Conservation (phyloP, 768 basidiomycete genomes). For the Xanthoconium purpureum region DNA sequence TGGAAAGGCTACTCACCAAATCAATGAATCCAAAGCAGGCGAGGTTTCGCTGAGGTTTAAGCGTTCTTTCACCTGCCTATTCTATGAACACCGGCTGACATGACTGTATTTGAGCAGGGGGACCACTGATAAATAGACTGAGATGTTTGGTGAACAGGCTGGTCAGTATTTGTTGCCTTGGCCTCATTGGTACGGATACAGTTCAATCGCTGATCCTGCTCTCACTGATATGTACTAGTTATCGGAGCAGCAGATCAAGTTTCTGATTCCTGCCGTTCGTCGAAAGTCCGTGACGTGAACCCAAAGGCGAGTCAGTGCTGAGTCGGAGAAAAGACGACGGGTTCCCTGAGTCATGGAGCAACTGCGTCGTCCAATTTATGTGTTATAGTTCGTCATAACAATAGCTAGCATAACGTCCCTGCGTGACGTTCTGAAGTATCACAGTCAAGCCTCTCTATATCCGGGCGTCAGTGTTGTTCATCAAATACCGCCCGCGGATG, state of each 20-base stretch:
- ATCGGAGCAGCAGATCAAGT: background rate
- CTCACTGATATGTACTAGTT: background rate
- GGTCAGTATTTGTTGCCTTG: too few species aligned
- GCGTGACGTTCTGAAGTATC: background rate
- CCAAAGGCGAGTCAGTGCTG: too few species aligned
- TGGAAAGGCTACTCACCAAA: too few species aligned
- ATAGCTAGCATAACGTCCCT: background rate
- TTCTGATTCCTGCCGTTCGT: background rate
- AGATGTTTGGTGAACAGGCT: too few species aligned
- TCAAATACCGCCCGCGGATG: too few species aligned
- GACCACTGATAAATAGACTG: too few species aligned
- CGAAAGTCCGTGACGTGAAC: background rate
- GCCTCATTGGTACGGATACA: too few species aligned
- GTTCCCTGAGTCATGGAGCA: background rate
- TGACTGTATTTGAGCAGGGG: too few species aligned
- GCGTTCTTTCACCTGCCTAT: too few species aligned
- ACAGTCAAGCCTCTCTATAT: background rate
- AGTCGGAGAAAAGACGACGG: background rate
- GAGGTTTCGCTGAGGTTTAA: too few species aligned
- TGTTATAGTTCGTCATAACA: background rate
- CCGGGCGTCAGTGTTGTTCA: background rate
- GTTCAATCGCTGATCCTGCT: background rate
- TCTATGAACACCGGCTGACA: too few species aligned
- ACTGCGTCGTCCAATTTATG: background rate
- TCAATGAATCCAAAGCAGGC: too few species aligned